phyloP scores from a whole-genome alignment of 1,284 basidiomycete species.

The Ganoderma lucidum region DNA sequence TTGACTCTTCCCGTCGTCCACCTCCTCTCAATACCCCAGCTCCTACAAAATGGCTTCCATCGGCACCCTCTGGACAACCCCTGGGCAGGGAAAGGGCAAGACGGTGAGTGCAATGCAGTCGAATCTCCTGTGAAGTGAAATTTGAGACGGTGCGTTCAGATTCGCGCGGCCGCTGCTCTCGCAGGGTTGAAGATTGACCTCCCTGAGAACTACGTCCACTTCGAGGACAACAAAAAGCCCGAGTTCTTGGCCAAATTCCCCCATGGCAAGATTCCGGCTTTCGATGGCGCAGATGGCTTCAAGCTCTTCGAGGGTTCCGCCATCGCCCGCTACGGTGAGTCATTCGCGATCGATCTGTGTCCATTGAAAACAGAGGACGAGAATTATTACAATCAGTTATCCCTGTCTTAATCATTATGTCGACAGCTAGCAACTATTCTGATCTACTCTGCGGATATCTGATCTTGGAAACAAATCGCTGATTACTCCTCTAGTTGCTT shows the following conservation, averaged over 20 bases:
- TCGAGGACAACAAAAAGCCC: constrained; percentile 79
- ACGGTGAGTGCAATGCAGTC: constrained; percentile 49
- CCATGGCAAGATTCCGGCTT: constrained; percentile 86
- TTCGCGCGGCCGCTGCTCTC: constrained; percentile 76
- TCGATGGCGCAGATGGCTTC: constrained; percentile 84
- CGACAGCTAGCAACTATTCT: constrained; percentile 43
- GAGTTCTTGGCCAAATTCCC: constrained; percentile 86
- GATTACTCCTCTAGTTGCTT: constrained; percentile 66
- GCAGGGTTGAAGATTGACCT: constrained; percentile 74
- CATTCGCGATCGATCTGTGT: constrained; percentile 13
- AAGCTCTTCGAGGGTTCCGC: constrained; percentile 81
- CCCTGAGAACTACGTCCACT: constrained; percentile 66
- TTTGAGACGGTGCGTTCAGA: constrained; percentile 49
- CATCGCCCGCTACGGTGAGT: constrained; percentile 91
- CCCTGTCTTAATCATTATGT: constrained; percentile 67
- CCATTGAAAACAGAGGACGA: constrained; percentile 43
- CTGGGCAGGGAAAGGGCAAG: constrained; percentile 53
- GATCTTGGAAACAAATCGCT: constrained; percentile 24
- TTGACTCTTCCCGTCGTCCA: constrained; percentile 11
- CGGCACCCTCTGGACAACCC: constrained; percentile 67
- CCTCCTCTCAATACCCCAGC: constrained; percentile 17
- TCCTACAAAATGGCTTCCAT: constrained; percentile 56
- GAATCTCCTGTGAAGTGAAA: neutral
- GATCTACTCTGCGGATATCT: constrained; percentile 38
- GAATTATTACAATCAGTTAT: constrained; percentile 57